A percentile compares a stretch with the other conserved stretches of the same genome.
phyloP scores from a whole-genome alignment of 1,284 basidiomycete species.

The Phylloboletellus chloephorus region DNA sequence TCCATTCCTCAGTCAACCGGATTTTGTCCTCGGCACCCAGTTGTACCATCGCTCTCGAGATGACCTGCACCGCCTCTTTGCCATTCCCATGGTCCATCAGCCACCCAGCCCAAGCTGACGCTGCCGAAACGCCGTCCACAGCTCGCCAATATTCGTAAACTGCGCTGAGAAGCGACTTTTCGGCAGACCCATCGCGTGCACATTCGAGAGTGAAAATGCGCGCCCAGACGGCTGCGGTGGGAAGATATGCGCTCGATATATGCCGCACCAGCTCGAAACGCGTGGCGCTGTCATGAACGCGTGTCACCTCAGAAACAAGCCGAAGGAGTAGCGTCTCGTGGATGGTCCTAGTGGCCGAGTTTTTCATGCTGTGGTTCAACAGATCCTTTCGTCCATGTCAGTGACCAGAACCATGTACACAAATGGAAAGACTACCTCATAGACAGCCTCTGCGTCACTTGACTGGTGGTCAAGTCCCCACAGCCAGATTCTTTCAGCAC shows the following conservation, averaged over 20 bases:
- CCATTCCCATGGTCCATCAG: constrained; percentile 37
- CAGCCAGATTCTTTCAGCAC: constrained; percentile 42
- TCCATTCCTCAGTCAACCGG: constrained; percentile 30
- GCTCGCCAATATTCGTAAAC: constrained; percentile 43
- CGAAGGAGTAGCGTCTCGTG: constrained; percentile 47
- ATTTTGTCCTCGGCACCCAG: constrained; percentile 19
- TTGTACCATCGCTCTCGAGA: constrained; percentile 29
- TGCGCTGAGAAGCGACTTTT: constrained; percentile 32
- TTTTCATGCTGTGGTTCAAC: constrained; percentile 46
- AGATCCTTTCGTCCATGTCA: constrained; percentile 35
- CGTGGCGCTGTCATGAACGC: constrained; percentile 19
- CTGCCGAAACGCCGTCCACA: constrained; percentile 36
- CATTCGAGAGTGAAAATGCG: constrained; percentile 36
- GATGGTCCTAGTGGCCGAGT: constrained; percentile 36
- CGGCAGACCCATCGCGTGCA: constrained; percentile 19
- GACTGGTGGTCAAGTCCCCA: constrained; percentile 41
- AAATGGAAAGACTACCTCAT: constrained; percentile 35
- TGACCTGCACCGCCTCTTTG: constrained; percentile 32
- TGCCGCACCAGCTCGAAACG: constrained; percentile 38
- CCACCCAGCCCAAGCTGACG: constrained; percentile 44
- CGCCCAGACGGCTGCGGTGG: constrained; percentile 42
- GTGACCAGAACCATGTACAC: constrained; percentile 7
- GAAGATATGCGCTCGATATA: constrained; percentile 39
- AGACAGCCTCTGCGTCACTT: constrained; percentile 23
- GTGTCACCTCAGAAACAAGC: constrained; percentile 36